Conservation (phyloP, 805 yeast species). For the Lachancea lanzarotensis region DNA sequence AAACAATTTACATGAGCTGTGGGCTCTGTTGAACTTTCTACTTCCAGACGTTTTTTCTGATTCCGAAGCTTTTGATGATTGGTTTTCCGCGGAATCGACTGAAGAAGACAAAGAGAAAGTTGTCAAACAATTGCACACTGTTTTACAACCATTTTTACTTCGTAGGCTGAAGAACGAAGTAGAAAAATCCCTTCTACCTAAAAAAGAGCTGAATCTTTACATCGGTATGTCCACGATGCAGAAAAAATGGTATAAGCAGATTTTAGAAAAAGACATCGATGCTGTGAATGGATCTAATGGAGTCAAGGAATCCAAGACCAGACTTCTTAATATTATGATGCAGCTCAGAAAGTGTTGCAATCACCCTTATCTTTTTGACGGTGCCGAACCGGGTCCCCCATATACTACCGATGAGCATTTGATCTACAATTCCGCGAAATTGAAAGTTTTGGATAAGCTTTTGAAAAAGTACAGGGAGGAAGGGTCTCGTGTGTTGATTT, state of each 20-base stretch:
- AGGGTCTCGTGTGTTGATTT: constrained; percentile 72
- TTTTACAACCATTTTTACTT: constrained; percentile 64
- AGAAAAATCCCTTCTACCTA: constrained; percentile 71
- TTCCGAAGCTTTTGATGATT: constrained; percentile 64
- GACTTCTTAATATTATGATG: constrained; percentile 75
- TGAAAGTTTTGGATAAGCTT: constrained; percentile 63
- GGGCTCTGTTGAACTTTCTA: constrained; percentile 79
- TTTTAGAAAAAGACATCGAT: constrained; percentile 72
- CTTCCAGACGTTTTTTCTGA: constrained; percentile 75
- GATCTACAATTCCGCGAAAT: constrained; percentile 64
- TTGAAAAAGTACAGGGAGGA: constrained; percentile 54
- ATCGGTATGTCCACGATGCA: constrained; percentile 77
- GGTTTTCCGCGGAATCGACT: constrained; percentile 49
- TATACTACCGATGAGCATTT: constrained; percentile 80
- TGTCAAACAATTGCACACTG: constrained; percentile 67
- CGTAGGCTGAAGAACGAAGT: constrained; percentile 77
- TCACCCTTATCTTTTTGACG: constrained; percentile 79
- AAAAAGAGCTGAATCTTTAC: constrained; percentile 66
- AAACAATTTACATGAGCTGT: constrained; percentile 90
- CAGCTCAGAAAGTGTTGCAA: constrained; percentile 80
- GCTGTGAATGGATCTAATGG: constrained; percentile 82
- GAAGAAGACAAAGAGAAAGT: constrained; percentile 44
- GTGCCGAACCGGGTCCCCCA: constrained; percentile 89
- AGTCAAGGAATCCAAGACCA: constrained; percentile 66
- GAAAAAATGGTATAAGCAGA: constrained; percentile 66